Conservation (phyloP, 1,139 yeast genomes). For the Yamadazyma aaseri region DNA sequence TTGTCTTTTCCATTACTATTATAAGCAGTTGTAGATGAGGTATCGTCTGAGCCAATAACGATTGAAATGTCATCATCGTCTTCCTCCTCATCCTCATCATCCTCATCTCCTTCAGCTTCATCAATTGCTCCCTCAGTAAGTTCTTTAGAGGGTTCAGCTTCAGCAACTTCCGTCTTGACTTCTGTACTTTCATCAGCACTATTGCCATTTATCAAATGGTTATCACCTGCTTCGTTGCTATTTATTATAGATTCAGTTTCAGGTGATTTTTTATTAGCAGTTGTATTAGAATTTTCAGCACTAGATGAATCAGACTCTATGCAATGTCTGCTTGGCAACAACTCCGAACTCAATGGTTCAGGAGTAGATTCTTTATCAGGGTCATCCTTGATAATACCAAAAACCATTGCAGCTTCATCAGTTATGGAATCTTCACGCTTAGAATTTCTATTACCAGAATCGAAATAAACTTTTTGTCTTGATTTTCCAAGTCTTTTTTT, state of each 20-base stretch:
- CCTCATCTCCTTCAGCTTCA: slow-evolving; percentile 18
- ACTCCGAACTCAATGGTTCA: not conserved
- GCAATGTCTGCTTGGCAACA: not conserved
- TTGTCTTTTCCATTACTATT: slow-evolving; percentile 12
- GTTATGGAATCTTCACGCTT: slow-evolving; percentile 19
- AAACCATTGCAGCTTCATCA: slow-evolving; percentile 48
- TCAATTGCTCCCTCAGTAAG: slow-evolving; percentile 11
- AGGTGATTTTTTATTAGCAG: not conserved
- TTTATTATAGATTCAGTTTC: not conserved
- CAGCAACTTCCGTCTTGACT: slow-evolving; percentile 2
- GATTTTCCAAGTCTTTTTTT: slow-evolving; percentile 28
- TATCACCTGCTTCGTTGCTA: not conserved
- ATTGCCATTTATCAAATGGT: not conserved
- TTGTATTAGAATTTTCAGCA: not conserved
- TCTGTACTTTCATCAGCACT: slow-evolving; percentile 1
- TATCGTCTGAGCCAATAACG: slow-evolving; percentile 43
- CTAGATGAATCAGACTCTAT: not conserved
- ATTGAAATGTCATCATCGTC: slow-evolving; percentile 46
- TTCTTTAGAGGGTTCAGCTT: slow-evolving; percentile 9
- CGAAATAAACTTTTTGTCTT: slow-evolving; percentile 18
- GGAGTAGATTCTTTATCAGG: slow-evolving; percentile 4
- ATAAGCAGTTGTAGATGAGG: slow-evolving; percentile 27
- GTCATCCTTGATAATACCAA: slow-evolving; percentile 39
- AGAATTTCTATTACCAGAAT: slow-evolving; percentile 7
- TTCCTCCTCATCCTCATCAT: slow-evolving; percentile 29